phyloP scores from a whole-genome alignment of 129 eudicot genomes.

The Mikania micrantha region DNA sequence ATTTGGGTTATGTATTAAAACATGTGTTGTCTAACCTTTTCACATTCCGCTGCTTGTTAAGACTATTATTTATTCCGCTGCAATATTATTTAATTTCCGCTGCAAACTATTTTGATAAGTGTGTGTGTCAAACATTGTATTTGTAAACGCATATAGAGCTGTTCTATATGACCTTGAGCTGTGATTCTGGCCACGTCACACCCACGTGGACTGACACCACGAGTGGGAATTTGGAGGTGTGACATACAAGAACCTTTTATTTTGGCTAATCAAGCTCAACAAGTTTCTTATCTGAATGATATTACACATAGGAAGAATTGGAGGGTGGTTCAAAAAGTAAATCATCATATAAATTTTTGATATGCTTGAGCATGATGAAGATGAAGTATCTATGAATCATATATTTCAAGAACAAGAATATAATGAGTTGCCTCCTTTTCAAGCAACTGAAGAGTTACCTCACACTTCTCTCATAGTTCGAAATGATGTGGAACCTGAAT shows the following conservation, averaged over 20 bases:
- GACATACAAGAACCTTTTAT: background rate
- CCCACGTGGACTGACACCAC: too few relatives aligned
- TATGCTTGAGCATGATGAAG: background rate
- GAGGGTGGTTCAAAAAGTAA: background rate
- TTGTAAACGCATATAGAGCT: too few relatives aligned
- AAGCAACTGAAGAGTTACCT: conserved; percentile 3
- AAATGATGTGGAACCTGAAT: conserved; percentile 1
- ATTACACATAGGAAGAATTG: background rate
- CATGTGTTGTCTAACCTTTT: too few relatives aligned
- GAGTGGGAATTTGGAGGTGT: too few relatives aligned
- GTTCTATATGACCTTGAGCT: too few relatives aligned
- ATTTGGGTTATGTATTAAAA: too few relatives aligned
- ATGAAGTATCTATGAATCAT: background rate
- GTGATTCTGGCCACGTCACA: too few relatives aligned
- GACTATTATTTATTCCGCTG: too few relatives aligned
- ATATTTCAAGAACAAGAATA: background rate
- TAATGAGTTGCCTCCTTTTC: conserved; percentile 9
- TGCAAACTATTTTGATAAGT: too few relatives aligned
- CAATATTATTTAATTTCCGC: too few relatives aligned
- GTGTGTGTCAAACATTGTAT: too few relatives aligned
- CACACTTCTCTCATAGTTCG: background rate
- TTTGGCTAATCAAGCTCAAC: background rate
- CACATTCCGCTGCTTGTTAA: too few relatives aligned
- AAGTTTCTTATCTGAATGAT: background rate
- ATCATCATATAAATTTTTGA: background rate